Conservation (phyloP, 352 stramenopile genomes). For the Pythium dissimile region DNA sequence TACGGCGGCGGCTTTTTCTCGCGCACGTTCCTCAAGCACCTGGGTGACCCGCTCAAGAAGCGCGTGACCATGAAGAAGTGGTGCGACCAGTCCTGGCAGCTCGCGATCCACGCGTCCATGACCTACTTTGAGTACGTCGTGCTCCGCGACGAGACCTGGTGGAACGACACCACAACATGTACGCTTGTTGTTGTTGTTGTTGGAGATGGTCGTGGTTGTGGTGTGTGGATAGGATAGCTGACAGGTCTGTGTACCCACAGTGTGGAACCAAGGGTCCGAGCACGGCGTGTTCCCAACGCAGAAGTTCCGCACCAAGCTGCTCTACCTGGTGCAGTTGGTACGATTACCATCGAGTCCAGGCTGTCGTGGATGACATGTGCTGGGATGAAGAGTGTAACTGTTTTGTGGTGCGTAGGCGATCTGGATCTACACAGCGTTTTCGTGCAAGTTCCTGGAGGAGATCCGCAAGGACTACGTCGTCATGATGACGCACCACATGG, state of each 20-base stretch:
- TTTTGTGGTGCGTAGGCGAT: constrained; percentile 51
- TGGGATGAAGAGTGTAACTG: too few species aligned
- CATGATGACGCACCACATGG: constrained; percentile 89
- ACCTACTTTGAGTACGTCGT: constrained; percentile 82
- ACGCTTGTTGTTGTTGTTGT: constrained; percentile 22
- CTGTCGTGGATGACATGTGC: not conserved
- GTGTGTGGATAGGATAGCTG: not conserved
- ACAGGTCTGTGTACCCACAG: constrained; percentile 19
- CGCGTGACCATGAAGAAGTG: constrained; percentile 85
- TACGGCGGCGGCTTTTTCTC: constrained; percentile 70
- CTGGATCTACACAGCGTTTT: constrained; percentile 89
- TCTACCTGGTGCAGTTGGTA: constrained; percentile 84
- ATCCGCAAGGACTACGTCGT: constrained; percentile 88
- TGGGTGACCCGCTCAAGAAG: constrained; percentile 81
- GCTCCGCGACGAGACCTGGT: constrained; percentile 80
- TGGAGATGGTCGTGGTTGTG: not conserved
- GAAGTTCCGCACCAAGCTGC: constrained; percentile 77
- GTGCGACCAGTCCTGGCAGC: constrained; percentile 87
- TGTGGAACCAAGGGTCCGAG: constrained; percentile 75
- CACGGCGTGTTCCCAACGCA: constrained; percentile 74
- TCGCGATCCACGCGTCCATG: constrained; percentile 82
- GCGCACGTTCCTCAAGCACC: constrained; percentile 71
- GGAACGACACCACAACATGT: constrained; percentile 82
- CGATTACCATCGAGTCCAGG: not conserved
- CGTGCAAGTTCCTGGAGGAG: constrained; percentile 87